These are phyloP conservation scores for Penicillium salamii DNA, from an alignment of 495 filamentous ascomycete species.

Conservation along the genomic window DNA sequence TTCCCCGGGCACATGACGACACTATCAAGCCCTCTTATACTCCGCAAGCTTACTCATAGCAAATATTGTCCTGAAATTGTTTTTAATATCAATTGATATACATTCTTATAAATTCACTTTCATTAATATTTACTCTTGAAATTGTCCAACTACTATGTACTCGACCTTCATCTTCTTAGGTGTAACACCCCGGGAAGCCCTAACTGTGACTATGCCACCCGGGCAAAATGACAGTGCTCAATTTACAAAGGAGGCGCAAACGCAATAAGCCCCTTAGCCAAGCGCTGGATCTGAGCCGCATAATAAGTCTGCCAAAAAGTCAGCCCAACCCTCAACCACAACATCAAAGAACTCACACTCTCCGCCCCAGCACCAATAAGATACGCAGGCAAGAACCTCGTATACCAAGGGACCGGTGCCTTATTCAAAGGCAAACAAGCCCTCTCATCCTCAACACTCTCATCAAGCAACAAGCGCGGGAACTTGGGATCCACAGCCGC, in stretches of 20 bases:
- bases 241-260: constrained; percentile 23
- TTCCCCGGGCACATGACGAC: constrained; percentile 10
- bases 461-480: constrained; percentile 52
- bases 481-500: constrained; percentile 48
- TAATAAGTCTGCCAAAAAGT: constrained; percentile 35
- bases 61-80: no score
- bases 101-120: no score
- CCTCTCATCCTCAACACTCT: constrained; percentile 46
- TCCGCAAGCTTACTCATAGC: no score
- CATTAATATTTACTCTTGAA: no score
- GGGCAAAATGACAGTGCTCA: no score
- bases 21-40: no score
- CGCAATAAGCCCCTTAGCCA: constrained; percentile 36
- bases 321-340: constrained; percentile 1
- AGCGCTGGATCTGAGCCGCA: constrained; percentile 34
- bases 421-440: constrained; percentile 40
- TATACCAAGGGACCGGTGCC: constrained; percentile 30
- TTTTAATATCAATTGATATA: no score
- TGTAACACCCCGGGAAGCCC: no score
- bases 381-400: constrained; percentile 33
- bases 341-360: constrained; percentile 30
- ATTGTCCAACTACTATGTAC: no score
- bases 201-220: no score
- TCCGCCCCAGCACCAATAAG: constrained; percentile 45
- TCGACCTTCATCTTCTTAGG: no score